These are phyloP conservation scores for Yamagishiella unicocca DNA, from an alignment of 139 green algal genomes.

Conservation along the genomic window DNA sequence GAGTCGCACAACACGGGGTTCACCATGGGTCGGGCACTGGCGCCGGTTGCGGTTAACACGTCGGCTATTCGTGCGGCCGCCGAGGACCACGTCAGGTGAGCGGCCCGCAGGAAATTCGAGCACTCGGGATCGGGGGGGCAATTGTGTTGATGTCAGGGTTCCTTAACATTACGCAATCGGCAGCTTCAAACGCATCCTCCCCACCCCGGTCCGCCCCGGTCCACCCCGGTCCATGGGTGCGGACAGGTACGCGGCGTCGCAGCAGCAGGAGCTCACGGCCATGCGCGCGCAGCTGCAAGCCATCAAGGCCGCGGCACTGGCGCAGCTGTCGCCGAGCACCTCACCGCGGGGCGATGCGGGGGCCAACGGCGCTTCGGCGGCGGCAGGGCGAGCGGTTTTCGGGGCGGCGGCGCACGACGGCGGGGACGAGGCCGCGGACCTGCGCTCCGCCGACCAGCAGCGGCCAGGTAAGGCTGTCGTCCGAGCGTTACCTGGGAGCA, in stretches of 20 bases:
- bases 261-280: slow-evolving; percentile 49
- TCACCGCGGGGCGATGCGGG: not conserved
- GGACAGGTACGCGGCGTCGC: slow-evolving; percentile 25
- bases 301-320: slow-evolving; percentile 50
- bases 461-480: not conserved
- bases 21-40: not conserved
- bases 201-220: too few relatives aligned
- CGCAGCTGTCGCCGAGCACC: slow-evolving; percentile 44
- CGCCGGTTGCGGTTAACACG: not conserved
- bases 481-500: too few relatives aligned
- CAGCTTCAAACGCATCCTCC: too few relatives aligned
- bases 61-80: slow-evolving; percentile 29
- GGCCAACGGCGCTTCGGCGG: not conserved
- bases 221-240: too few relatives aligned
- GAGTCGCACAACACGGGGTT: not conserved
- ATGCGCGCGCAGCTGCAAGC: slow-evolving; percentile 49
- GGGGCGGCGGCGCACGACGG: not conserved
- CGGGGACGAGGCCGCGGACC: slow-evolving; percentile 3
- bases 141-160: too few relatives aligned
- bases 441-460: slow-evolving; percentile 2
- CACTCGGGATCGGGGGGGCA: too few relatives aligned
- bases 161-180: too few relatives aligned
- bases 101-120: too few relatives aligned
- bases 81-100: slow-evolving; percentile 49
- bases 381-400: not conserved